These are phyloP conservation scores for Periconia digitata DNA, from an alignment of 2,329 filamentous ascomycete genomes.

Conservation along the genomic window DNA sequence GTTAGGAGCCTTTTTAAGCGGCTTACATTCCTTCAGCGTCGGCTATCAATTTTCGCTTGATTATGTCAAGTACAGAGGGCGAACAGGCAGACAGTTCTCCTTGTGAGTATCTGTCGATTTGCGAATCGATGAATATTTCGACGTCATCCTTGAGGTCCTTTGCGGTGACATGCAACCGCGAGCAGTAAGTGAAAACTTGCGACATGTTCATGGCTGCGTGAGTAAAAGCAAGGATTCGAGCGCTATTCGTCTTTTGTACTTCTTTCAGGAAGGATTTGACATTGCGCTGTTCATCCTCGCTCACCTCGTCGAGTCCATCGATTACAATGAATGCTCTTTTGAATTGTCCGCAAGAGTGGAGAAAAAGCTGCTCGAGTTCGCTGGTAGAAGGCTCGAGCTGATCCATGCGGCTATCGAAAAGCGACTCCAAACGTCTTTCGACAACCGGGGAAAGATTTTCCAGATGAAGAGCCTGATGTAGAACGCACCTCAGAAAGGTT, in stretches of 20 bases:
- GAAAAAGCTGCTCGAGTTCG: conserved; percentile 14
- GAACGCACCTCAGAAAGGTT: conserved; percentile 17
- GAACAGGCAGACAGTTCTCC: conserved; percentile 11
- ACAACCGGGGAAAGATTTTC: conserved; percentile 11
- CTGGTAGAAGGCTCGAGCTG: conserved; percentile 12
- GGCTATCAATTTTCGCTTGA: conserved; percentile 14
- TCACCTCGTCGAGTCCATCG: conserved; percentile 22
- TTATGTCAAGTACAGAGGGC: conserved; percentile 10
- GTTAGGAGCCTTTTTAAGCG: conserved; percentile 1
- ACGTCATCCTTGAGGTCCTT: conserved; percentile 15
- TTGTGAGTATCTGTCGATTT: conserved; percentile 14
- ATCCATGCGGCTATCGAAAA: conserved; percentile 12
- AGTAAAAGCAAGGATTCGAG: conserved; percentile 17
- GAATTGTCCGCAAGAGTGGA: conserved; percentile 11
- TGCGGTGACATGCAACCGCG: conserved; percentile 9
- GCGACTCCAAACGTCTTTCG: conserved; percentile 15
- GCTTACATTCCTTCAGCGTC: conserved; percentile 19
- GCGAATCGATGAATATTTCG: conserved; percentile 10
- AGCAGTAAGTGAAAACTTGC: conserved; percentile 10
- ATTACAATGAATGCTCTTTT: conserved; percentile 17
- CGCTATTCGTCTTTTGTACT: conserved; percentile 12
- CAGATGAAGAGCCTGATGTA: conserved; percentile 12
- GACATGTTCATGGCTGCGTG: conserved; percentile 19
- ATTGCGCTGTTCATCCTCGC: conserved; percentile 13
- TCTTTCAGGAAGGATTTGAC: conserved; percentile 19